Percentiles rank a stretch among this genome's conserved stretches.
Evolutionary conservation across 2,329 filamentous ascomycete species (phyloP).

Genomic region (Pseudopithomyces maydicus): DNA sequence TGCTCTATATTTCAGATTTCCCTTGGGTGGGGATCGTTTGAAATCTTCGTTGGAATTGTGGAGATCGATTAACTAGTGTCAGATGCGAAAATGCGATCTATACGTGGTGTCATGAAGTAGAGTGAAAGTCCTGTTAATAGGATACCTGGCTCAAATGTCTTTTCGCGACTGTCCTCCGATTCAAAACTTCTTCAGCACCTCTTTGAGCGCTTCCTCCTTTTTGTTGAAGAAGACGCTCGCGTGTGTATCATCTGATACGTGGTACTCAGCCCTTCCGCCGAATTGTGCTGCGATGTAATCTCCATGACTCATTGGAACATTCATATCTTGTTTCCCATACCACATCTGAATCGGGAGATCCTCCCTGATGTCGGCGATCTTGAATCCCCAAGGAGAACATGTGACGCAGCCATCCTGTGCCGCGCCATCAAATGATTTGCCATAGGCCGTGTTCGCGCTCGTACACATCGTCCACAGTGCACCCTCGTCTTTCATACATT

Average conservation of each 20-base stretch:
- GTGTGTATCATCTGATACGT: conserved; percentile 44
- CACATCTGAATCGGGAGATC: conserved; percentile 46
- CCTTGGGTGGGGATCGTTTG: too few relatives aligned
- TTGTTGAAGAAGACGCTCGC: conserved; percentile 18
- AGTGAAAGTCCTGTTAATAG: too few relatives aligned
- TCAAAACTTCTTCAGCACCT: conserved; percentile 14
- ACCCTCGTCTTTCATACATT: conserved; percentile 26
- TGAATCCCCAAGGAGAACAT: conserved; percentile 39
- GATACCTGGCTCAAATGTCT: background rate
- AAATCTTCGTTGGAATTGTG: too few relatives aligned
- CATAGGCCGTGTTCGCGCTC: conserved; percentile 28
- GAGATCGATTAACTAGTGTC: too few relatives aligned
- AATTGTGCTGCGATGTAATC: conserved; percentile 36
- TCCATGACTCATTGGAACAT: conserved; percentile 43
- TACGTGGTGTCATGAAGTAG: too few relatives aligned
- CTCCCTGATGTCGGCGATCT: conserved; percentile 40
- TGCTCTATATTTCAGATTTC: background rate
- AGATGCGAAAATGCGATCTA: too few relatives aligned
- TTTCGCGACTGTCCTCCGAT: background rate
- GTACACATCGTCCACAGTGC: conserved; percentile 25
- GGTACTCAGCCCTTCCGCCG: conserved; percentile 33
- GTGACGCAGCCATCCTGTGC: conserved; percentile 37
- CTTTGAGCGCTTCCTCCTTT: conserved; percentile 12
- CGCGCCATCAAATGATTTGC: conserved; percentile 37
- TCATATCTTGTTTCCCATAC: conserved; percentile 42